Evolutionary conservation across 179 eudicot genomes (phyloP), one percentile per base, ranked within the genome.

Genomic region (Dionaea muscipula): DNA sequence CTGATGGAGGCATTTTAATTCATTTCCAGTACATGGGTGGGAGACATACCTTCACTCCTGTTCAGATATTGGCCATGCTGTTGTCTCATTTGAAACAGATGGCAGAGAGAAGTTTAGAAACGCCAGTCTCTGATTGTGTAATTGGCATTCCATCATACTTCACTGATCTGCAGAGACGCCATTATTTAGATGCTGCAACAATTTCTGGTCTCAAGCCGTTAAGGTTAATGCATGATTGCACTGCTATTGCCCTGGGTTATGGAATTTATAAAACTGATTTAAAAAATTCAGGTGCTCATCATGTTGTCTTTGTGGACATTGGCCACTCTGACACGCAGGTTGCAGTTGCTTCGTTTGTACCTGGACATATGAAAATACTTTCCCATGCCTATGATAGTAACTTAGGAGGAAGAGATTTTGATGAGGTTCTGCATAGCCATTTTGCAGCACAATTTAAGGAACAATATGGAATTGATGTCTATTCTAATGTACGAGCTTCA

Each of bases 291-390:
- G 84, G 80, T 10, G 63, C 71, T 9, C 65, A 59, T 14, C 56
- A 60, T 78, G 83, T 77, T 61, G 93, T 77, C 55, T 91, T 91
- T 79, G 93, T 91, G 22, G 96, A 91, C 67, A 71, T 91, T 52
- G 96, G 98, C 25, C 98, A 88, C 60, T 82, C 86, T 60, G 98
- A 88, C 71, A 87, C 93, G 24, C 98, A 84, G 70, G 96, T 93
- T 66, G 68, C 82, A 35, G 83, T 88, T 59, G 86, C 68, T 22
- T 68, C 72, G 11, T 87, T 82, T 70, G 62, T 64, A 72, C 63
- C 81, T 52, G 94, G 86, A 26, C 57, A 63, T 17, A 72, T 82
- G 88, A 91, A 77, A 63, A 67, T 84, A 43, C 61, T 87, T 55
- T 79, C 99, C 18, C 96, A 88, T 72, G 72, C 86, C 47, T 84